Evolutionary conservation across 2,329 filamentous ascomycete genomes (phyloP), one percentile per base, ranked within the genome.

Genomic region (Pseudofabraea citricarpa): DNA sequence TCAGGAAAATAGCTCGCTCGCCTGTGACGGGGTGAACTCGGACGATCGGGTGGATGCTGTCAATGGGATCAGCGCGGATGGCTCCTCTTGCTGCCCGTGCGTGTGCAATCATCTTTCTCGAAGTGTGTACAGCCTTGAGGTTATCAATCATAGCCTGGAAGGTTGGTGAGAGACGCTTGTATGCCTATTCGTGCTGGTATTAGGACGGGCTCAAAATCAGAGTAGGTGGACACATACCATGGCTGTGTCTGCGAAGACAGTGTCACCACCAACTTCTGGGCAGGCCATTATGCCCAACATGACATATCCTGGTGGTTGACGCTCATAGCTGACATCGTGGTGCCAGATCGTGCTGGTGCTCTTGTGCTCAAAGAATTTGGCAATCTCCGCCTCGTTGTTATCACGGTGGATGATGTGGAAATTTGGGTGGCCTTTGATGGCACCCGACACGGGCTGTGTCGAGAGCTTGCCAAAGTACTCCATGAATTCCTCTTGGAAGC

Each of bases 1-100:
- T 87, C 2, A 87, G 81, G 70, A 76, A 88, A 0, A 88, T 69
- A 0, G 81, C 71, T 59, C 84, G 87, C 80, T 84, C 87, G 1
- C 83, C 83, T 0, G 83, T 87, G 0, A 79, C 83, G 0, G 84
- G 84, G 56, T 87, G 83, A 0, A 84, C 78, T 2, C 84, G 73
- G 2, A 88, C 83, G 7, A 88, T 60, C 0, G 83, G 82, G 58
- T 87, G 84, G 6, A 72, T 65, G 5, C 82, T 74, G 61, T 87
- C 81, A 15, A 87, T 65, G 0, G 79, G 77, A 40, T 81, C 58
- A 4, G 78, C 66, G 8, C 81, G 77, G 59, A 85, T 81, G 0
- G 86, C 69, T 51, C 86, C 86, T 23, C 68, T 70, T n/a, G 60
- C 65, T 40, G 68, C 51, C 16, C 59, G 62, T 0, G 73, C 62